These are phyloP conservation scores for Candida glaebosa DNA, from an alignment of 805 yeast genomes.

Conservation along the genomic window DNA sequence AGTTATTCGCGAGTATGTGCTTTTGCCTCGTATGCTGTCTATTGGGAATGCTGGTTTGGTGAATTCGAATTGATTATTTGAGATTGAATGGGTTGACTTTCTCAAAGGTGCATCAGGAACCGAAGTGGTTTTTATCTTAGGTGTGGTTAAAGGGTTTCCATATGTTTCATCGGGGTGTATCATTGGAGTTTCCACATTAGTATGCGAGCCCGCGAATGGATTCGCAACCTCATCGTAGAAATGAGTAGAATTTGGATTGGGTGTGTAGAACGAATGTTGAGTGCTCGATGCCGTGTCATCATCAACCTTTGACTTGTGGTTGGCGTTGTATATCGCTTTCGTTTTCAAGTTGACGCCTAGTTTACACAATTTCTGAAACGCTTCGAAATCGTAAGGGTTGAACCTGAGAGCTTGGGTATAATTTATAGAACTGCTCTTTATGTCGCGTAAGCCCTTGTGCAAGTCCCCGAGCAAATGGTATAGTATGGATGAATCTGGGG, in stretches of 20 bases:
- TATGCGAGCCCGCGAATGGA: slow-evolving; percentile 8
- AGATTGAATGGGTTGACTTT: slow-evolving; percentile 18
- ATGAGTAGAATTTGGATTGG: background rate
- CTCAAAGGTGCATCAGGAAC: slow-evolving; percentile 39
- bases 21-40: slow-evolving; percentile 25
- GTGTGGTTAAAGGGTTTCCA: slow-evolving; percentile 26
- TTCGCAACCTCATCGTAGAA: slow-evolving; percentile 22
- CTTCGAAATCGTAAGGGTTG: slow-evolving; percentile 85
- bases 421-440: slow-evolving; percentile 60
- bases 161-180: slow-evolving; percentile 22
- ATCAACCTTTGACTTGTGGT: background rate
- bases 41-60: slow-evolving; percentile 28
- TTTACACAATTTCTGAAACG: slow-evolving; percentile 70
- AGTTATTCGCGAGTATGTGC: slow-evolving; percentile 43
- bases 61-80: slow-evolving; percentile 22
- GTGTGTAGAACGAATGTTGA: background rate
- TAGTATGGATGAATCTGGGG: slow-evolving; percentile 71
- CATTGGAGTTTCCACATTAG: slow-evolving; percentile 9
- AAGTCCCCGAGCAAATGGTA: slow-evolving; percentile 69
- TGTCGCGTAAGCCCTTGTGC: slow-evolving; percentile 54
- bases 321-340: slow-evolving; percentile 45
- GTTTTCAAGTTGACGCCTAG: slow-evolving; percentile 70
- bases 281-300: background rate
- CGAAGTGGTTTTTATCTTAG: slow-evolving; percentile 19
- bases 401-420: slow-evolving; percentile 65